Evolutionary conservation across 2,329 filamentous ascomycete genomes (phyloP).

Genomic region (Stagonosporopsis rhizophila): DNA sequence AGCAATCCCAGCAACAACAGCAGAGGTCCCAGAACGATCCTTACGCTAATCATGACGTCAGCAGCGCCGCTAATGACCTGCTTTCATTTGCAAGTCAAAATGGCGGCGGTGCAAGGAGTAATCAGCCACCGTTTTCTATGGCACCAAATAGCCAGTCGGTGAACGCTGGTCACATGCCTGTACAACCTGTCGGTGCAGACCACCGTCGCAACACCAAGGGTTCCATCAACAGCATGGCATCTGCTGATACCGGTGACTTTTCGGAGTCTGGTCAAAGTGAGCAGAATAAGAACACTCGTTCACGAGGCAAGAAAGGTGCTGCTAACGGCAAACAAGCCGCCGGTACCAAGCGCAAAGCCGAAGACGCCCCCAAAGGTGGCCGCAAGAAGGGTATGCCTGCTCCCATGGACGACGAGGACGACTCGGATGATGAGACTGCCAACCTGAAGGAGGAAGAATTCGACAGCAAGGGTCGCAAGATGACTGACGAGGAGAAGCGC

Average conservation of each 20-base stretch:
- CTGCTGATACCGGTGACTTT: constrained; percentile 65
- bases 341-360: constrained; percentile 73
- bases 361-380: constrained; percentile 73
- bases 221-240: constrained; percentile 65
- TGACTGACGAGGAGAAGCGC: constrained; percentile 98
- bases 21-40: constrained; percentile 61
- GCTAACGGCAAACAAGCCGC: constrained; percentile 46
- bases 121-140: constrained; percentile 59
- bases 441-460: constrained; percentile 49
- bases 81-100: constrained; percentile 82
- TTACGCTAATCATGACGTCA: constrained; percentile 86
- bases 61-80: constrained; percentile 92
- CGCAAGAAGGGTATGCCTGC: constrained; percentile 70
- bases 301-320: constrained; percentile 47
- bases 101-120: constrained; percentile 63
- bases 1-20: constrained; percentile 50
- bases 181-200: constrained; percentile 58
- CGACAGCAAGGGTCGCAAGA: constrained; percentile 73
- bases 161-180: constrained; percentile 56
- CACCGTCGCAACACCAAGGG: constrained; percentile 58
- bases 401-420: constrained; percentile 57
- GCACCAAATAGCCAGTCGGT: constrained; percentile 48
- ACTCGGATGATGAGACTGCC: constrained; percentile 44
- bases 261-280: constrained; percentile 75
- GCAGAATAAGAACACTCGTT: constrained; percentile 62